Conservation (phyloP, 352 stramenopile species). For the Phytophthora rubi region DNA sequence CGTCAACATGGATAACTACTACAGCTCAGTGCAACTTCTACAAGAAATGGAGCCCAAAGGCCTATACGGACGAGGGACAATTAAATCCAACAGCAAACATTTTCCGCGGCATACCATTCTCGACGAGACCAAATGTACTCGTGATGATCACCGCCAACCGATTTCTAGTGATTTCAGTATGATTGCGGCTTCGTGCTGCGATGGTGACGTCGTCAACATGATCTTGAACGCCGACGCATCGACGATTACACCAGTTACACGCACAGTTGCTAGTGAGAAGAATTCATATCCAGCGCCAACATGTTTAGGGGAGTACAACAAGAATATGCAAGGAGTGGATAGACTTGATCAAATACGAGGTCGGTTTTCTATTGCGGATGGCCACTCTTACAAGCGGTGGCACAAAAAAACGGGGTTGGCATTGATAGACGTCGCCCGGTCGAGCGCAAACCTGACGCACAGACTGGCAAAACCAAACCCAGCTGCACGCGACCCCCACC, state of each 20-base stretch:
- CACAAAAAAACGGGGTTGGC: constrained; percentile 34
- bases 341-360: constrained; percentile 27
- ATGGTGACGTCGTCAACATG: constrained; percentile 34
- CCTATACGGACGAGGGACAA: constrained; percentile 19
- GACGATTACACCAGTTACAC: constrained; percentile 16
- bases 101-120: constrained; percentile 25
- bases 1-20: constrained; percentile 43
- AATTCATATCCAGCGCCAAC: constrained; percentile 29
- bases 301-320: constrained; percentile 6
- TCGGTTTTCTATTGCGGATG: constrained; percentile 35
- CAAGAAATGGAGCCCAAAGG: constrained; percentile 19
- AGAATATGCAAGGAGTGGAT: constrained; percentile 42
- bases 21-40: constrained; percentile 35
- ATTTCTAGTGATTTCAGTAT: constrained; percentile 20
- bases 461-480: too few species aligned
- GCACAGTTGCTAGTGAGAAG: constrained; percentile 10
- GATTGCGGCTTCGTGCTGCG: constrained; percentile 29
- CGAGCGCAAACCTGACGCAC: too few species aligned
- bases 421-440: too few species aligned
- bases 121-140: constrained; percentile 5
- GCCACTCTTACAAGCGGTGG: constrained; percentile 37
- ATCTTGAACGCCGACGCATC: constrained; percentile 19
- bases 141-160: constrained; percentile 17
- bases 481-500: too few species aligned
- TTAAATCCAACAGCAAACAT: constrained; percentile 24